Conservation (phyloP, 805 yeast genomes). For the Alloascoidea hylecoeti region DNA sequence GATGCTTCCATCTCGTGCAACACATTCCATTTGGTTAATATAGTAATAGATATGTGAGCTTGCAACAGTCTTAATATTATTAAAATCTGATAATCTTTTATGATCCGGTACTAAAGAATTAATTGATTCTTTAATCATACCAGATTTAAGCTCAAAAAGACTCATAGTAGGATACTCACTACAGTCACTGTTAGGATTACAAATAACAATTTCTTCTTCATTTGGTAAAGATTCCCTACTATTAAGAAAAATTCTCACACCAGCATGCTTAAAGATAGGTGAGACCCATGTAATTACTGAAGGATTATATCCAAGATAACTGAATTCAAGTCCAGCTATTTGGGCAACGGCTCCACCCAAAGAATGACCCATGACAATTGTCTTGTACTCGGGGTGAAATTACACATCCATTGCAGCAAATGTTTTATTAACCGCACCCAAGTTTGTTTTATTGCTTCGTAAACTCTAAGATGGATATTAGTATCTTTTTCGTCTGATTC, state of each 20-base stretch:
- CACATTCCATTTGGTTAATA: no score
- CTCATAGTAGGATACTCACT: no score
- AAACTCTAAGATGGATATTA: neutral
- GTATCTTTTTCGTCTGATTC: neutral
- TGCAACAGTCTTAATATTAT: no score
- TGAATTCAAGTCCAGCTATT: constrained; percentile 46
- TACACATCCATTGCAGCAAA: neutral
- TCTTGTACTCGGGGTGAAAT: constrained; percentile 30
- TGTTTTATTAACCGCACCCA: neutral
- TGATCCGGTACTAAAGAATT: no score
- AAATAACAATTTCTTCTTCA: neutral
- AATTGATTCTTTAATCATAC: no score
- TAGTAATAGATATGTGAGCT: no score
- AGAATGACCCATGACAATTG: constrained; percentile 58
- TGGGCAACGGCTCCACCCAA: constrained; percentile 60
- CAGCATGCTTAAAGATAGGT: neutral
- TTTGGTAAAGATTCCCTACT: no score
- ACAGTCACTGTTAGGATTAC: constrained; percentile 1
- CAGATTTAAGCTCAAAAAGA: constrained; percentile 92
- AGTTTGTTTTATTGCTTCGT: neutral
- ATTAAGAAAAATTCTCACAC: neutral
- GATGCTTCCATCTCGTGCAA: no score
- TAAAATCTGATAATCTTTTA: no score
- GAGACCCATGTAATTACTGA: constrained; percentile 44
- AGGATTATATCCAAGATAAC: constrained; percentile 35